Evolutionary conservation across 495 filamentous ascomycete species (phyloP).

Genomic region (Penicillium pancosmium): DNA sequence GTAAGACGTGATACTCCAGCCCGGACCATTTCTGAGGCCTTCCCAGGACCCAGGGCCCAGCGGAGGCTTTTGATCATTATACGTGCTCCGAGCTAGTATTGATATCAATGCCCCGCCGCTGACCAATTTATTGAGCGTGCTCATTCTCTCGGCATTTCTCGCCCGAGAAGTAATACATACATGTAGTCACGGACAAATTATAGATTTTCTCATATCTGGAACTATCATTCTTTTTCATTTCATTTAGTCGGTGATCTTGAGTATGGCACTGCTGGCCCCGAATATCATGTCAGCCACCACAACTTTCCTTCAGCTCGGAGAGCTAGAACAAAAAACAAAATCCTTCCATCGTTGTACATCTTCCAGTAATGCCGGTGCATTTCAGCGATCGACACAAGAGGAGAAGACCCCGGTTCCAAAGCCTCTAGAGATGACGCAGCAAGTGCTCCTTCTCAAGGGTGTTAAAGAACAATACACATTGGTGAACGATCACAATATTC

Average conservation of each 20-base stretch:
- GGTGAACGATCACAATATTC: constrained; percentile 52
- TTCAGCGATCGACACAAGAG: constrained; percentile 9
- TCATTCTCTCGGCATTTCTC: constrained; percentile 25
- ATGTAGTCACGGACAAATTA: constrained; percentile 16
- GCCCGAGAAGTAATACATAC: constrained; percentile 24
- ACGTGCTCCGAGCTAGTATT: constrained; percentile 23
- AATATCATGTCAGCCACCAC: constrained; percentile 34
- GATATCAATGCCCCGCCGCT: constrained; percentile 27
- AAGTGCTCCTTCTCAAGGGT: constrained; percentile 38
- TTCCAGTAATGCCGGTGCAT: constrained; percentile 5
- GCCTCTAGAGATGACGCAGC: constrained; percentile 26
- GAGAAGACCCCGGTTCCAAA: constrained; percentile 1
- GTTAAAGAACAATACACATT: constrained; percentile 43
- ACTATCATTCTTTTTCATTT: constrained; percentile 3
- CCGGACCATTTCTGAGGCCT: background rate
- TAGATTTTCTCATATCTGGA: constrained; percentile 17
- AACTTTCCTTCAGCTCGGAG: constrained; percentile 30
- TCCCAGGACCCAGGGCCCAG: constrained; percentile 12
- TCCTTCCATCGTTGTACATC: constrained; percentile 23
- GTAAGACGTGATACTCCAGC: constrained; percentile 13
- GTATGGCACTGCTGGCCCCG: constrained; percentile 22
- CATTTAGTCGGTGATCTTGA: constrained; percentile 4
- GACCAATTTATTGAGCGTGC: constrained; percentile 15
- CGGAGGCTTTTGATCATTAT: constrained; percentile 18
- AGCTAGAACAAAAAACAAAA: constrained; percentile 18